Conservation (phyloP, 2,329 filamentous ascomycete genomes). For the Ceratocystis eucalypticola region DNA sequence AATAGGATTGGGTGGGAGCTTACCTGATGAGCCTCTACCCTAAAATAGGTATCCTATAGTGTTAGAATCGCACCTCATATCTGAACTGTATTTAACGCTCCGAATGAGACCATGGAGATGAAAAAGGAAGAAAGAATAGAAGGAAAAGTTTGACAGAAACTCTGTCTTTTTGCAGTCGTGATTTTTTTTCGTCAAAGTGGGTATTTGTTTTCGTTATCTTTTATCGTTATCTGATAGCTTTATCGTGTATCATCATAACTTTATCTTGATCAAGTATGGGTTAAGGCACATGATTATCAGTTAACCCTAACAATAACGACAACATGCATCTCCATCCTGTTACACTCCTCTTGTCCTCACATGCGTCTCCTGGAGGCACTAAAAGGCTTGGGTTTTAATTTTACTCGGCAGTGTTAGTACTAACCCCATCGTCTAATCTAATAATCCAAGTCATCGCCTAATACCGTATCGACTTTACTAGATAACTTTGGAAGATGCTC, state of each 20-base stretch:
- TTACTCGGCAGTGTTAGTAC: not conserved
- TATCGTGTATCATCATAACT: not conserved
- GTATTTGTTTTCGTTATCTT: not conserved
- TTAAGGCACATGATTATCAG: not conserved
- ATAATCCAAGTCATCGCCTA: not conserved
- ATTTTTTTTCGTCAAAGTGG: conserved; percentile 6
- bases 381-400: not conserved
- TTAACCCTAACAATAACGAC: not conserved
- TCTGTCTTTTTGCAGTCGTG: conserved; percentile 4
- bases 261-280: not conserved
- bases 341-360: not conserved
- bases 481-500: too few species aligned
- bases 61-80: not conserved
- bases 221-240: not conserved
- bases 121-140: not conserved
- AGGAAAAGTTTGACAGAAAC: not conserved
- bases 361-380: not conserved
- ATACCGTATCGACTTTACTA: too few species aligned
- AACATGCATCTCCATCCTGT: not conserved
- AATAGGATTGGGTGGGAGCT: not conserved
- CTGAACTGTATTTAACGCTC: too few species aligned
- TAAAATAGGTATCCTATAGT: not conserved
- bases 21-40: conserved; percentile 6
- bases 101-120: not conserved
- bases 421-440: not conserved